Conservation (phyloP, 2,329 filamentous ascomycete species). For the Aspergillus sergii region DNA sequence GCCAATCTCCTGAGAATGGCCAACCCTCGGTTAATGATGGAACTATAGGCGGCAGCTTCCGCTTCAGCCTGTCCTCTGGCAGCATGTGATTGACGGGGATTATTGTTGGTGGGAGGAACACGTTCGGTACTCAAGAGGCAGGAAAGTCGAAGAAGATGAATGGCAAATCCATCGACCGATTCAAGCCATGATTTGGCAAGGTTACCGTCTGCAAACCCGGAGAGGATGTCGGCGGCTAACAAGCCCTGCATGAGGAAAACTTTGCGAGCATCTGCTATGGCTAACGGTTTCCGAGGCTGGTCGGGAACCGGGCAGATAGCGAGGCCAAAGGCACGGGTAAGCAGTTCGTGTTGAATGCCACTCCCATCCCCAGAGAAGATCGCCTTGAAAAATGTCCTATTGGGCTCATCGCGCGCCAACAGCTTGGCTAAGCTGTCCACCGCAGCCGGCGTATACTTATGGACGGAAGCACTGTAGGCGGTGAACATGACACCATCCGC, state of each 20-base stretch:
- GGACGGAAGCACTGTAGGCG: slow-evolving; percentile 75
- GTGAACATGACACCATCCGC: slow-evolving; percentile 71
- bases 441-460: slow-evolving; percentile 86
- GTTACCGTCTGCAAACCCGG: slow-evolving; percentile 72
- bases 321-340: slow-evolving; percentile 84
- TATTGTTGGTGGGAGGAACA: slow-evolving; percentile 43
- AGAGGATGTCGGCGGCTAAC: slow-evolving; percentile 84
- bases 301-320: slow-evolving; percentile 85
- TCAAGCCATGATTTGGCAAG: slow-evolving; percentile 80
- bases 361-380: slow-evolving; percentile 76
- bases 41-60: slow-evolving; percentile 46
- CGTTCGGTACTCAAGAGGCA: slow-evolving; percentile 70
- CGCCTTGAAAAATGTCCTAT: slow-evolving; percentile 78
- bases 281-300: slow-evolving; percentile 61
- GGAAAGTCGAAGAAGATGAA: slow-evolving; percentile 75
- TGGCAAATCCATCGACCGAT: slow-evolving; percentile 80
- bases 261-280: slow-evolving; percentile 79
- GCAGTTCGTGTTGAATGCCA: slow-evolving; percentile 70
- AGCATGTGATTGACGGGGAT: slow-evolving; percentile 37
- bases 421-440: slow-evolving; percentile 90
- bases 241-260: slow-evolving; percentile 90
- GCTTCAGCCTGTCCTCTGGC: slow-evolving; percentile 41
- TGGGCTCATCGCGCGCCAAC: slow-evolving; percentile 89
- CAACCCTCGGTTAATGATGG: slow-evolving; percentile 68
- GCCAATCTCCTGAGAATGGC: slow-evolving; percentile 68